Evolutionary conservation across 2,329 filamentous ascomycete species (phyloP), one percentile per base, ranked within the genome.

Genomic region (Fusarium aywerte): DNA sequence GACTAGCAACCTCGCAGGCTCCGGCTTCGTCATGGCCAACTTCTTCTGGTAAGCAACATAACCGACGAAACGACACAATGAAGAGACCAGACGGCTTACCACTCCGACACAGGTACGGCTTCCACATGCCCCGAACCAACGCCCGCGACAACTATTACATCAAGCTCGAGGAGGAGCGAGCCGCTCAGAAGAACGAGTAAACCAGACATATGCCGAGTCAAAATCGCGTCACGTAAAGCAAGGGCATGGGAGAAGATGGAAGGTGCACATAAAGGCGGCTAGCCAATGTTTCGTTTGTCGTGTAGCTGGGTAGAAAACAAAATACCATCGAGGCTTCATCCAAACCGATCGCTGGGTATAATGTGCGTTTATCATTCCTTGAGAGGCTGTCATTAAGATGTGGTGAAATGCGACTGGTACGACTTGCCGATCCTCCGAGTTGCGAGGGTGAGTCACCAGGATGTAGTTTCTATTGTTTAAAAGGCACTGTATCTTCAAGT

Each of bases 101-200:
- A 21, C 13, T 55, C 33, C 13, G 13, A 57, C 15, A 67, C 68
- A 88, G 86, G 86, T 86, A 88, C 82, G 86, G 86, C 77, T 89
- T 76, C 81, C 86, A 89, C 80, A 79, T 87, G 74, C 86, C 86
- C 70, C 85, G 86, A 77, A 87, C 84, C 74, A 77, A 82, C 74
- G 82, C 81, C 68, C 86, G 86, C 75, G 86, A 89, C 79, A 79
- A 79, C 77, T 83, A 82, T 83, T 88, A 88, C 81, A 77, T 78
- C 78, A 82, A 86, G 79, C 79, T 87, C 65, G 86, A 88, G 81
- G 81, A 82, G 72, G 78, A 87, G 78, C 85, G 85, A 60, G 84
- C 84, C 56, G 79, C 75, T 51, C 74, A 76, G 60, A 76, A 77
- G 70, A 66, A 68, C 63, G 68, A 71, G 61, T 74, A 74, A 69